These are phyloP conservation scores for Penicillium sp. DNA, from an alignment of 2,329 filamentous ascomycete species.

Conservation along the genomic window DNA sequence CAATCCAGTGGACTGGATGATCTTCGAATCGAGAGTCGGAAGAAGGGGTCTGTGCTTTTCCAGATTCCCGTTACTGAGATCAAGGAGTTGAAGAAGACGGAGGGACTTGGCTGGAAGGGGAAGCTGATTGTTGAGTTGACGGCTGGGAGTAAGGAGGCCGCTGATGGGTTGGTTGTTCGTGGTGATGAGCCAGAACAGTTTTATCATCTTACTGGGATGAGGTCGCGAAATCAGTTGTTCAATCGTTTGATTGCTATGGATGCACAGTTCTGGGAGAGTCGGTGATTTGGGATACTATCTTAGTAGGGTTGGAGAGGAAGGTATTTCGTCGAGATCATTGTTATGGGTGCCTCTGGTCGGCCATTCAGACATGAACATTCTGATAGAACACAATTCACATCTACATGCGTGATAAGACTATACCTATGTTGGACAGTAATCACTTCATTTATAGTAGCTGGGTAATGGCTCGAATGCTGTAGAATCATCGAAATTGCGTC, in stretches of 20 bases:
- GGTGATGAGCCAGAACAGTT: conserved; percentile 52
- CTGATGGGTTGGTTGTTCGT: conserved; percentile 67
- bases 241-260: conserved; percentile 26
- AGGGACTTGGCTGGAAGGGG: conserved; percentile 78
- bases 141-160: conserved; percentile 63
- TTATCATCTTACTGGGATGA: conserved; percentile 26
- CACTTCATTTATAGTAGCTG: too few species aligned
- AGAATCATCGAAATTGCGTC: neutral
- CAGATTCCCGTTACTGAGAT: conserved; percentile 68
- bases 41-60: conserved; percentile 60
- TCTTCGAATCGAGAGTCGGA: conserved; percentile 49
- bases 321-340: too few species aligned
- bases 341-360: too few species aligned
- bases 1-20: conserved; percentile 34
- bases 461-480: too few species aligned
- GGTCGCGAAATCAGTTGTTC: conserved; percentile 25
- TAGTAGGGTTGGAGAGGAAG: neutral
- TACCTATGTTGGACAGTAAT: too few species aligned
- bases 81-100: conserved; percentile 70
- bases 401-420: too few species aligned
- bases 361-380: too few species aligned
- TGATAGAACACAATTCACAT: too few species aligned
- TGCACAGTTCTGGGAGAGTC: conserved; percentile 27
- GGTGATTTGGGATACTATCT: neutral
- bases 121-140: conserved; percentile 80